A percentile compares a stretch with the other conserved stretches of the same genome.
Evolutionary conservation across 305 asterid species (phyloP).

Genomic region (Solanum hybrid): DNA sequence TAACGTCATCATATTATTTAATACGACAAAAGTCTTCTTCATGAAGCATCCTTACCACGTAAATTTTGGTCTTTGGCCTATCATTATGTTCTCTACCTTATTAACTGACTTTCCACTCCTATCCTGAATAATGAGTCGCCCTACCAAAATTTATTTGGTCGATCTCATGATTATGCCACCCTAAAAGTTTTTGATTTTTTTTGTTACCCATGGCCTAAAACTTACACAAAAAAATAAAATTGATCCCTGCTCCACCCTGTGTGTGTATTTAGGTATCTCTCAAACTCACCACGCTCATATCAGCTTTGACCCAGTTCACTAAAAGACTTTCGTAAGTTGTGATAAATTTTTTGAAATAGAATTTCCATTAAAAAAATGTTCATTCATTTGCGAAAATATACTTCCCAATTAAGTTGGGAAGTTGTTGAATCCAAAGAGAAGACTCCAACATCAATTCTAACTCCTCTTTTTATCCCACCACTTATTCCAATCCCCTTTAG

Average conservation of each 20-base stretch:
- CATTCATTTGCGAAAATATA: neutral
- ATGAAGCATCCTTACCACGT: neutral
- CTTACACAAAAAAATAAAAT: neutral
- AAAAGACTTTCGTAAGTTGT: neutral
- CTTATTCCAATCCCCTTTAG: neutral
- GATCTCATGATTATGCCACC: neutral
- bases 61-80: neutral
- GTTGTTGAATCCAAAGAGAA: neutral
- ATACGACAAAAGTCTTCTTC: neutral
- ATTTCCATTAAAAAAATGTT: neutral
- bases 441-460: neutral
- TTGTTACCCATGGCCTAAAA: neutral
- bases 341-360: neutral
- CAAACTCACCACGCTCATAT: neutral
- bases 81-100: neutral
- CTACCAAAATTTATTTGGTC: neutral
- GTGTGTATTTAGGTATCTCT: neutral
- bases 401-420: neutral
- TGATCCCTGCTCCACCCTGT: neutral
- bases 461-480: neutral
- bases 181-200: neutral
- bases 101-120: neutral
- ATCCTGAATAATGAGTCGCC: neutral
- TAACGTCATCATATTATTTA: neutral
- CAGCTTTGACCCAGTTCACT: neutral